Evolutionary conservation across 495 filamentous ascomycete species (phyloP), one percentile per base, ranked within the genome.

Genomic region (Penicillium antarcticum): DNA sequence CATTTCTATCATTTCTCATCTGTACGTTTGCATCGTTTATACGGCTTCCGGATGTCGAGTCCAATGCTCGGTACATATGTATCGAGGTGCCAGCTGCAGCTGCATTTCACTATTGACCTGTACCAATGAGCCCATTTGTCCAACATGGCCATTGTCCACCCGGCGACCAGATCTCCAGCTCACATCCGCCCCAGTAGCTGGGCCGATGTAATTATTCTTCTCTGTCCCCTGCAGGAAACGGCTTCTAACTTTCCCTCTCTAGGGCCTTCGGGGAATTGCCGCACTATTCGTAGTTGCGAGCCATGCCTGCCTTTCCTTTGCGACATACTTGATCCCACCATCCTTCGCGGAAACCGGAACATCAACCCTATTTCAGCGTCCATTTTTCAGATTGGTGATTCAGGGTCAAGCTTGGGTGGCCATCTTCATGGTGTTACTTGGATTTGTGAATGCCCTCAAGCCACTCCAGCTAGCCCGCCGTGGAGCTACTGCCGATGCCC

Each of bases 211-310:
- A 16, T 33, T 36, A 21, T 44, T 39, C 21, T 48, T 26, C 18
- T 11, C 2, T 21, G 7, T 46, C 36, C 29, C 38, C 26, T 29
- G 11, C 46, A 32, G 40, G 3, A 4, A 38, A 13, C 33, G 2
- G 21, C 16, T 35, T 13, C 45, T 48, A 17, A 54, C 39, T 26
- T 6, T 14, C 19, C 8, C 24, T 12, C 7, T 16, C 16, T 42
- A 51, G 53, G 53, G 41, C 21, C 46, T 55, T 16, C 53, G 46
- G 23, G 53, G 46, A 40, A 50, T 55, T 35, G 53, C 53, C 24
- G 53, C 53, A 4, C 19, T 51, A 13, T 55, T 55, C n/a, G 46
- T 55, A 13, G 52, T 50, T n/a, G 40, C 52, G 6, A 55, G 52
- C 36, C 46, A 50, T 45, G 49, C 40, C 17, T 55, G 38, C 21